Base-by-base conservation (phyloP, 1,139 yeast genomes). In the Pichia sp. region DNA sequence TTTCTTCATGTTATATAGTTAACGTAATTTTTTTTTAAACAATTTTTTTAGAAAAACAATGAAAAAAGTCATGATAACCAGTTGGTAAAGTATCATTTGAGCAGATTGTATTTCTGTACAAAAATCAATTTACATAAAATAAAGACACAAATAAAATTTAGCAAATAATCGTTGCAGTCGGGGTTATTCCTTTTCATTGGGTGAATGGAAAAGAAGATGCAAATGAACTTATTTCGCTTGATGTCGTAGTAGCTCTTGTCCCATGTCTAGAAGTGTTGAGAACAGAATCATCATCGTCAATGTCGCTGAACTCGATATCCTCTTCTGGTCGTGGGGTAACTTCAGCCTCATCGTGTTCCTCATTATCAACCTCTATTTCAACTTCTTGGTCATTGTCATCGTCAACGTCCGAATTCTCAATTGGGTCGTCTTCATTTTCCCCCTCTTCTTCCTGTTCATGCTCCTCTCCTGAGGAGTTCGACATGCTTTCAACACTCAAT, bases 351-450 rank as follows among this genome's bases (percentile, higher is more conserved):
- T 48, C 30, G 16, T 51, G 48, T 8, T 40, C 42, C n/a, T 34
- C 42, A 29, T 14, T 14, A 5, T 34, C 38, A 14, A 12, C 38
- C 14, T 9, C 41, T 14, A 14, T 38, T 7, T 42, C 46, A 24
- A 42, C 30, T 8, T 42, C 46, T 17, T 42, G 14, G 4, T 17
- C 50, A 30, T 49, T 41, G 8, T 36, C 47, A 1, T 14, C 33
- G 6, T 51, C 52, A 41, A 48, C 56, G n/a, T 51, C 56, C 20
- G 60, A 55, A 29, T 53, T 46, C 12, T 54, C 59, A 24, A 58
- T 48, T 4, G 59, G 61, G 52, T 58, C 60, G 9, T 57, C 51
- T 16, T 53, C 61, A 34, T 53, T 50, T 47, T 58, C 58, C 33
- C 56, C 46, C 30, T 42, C 30, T 17, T 33, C 33, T 14, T 46